A percentile compares a stretch with the other conserved stretches of the same genome.
Conservation (phyloP, 2,329 filamentous ascomycete species). For the Sporothrix inflata region DNA sequence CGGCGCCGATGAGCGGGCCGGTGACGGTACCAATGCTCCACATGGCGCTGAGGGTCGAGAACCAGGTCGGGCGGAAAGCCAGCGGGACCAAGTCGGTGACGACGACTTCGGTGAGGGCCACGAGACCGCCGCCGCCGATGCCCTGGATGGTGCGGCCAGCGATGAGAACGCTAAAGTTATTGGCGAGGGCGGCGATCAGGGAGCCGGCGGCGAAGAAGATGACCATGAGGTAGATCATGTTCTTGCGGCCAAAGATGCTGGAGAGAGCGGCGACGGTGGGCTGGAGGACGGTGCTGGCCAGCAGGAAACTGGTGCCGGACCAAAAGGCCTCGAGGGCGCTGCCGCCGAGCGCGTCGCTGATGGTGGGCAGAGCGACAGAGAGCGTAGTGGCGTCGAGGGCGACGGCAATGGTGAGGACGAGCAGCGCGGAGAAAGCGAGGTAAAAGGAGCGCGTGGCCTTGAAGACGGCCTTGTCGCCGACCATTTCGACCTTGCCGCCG, state of each 20-base stretch:
- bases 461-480: conserved; percentile 37
- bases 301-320: conserved; percentile 71
- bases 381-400: conserved; percentile 69
- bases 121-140: conserved; percentile 43
- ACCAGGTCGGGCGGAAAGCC: conserved; percentile 36
- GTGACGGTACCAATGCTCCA: conserved; percentile 35
- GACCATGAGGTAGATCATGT: conserved; percentile 34
- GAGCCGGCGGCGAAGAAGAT: conserved; percentile 37
- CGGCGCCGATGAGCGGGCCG: conserved; percentile 37
- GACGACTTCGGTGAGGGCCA: conserved; percentile 43
- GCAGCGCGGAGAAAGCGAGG: conserved; percentile 55
- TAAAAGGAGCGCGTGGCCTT: conserved; percentile 45
- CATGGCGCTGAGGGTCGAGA: conserved; percentile 34
- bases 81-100: conserved; percentile 41
- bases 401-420: conserved; percentile 62
- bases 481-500: conserved; percentile 33
- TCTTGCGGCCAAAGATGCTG: conserved; percentile 35
- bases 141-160: conserved; percentile 44
- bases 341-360: conserved; percentile 55
- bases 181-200: conserved; percentile 39
- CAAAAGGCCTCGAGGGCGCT: conserved; percentile 67
- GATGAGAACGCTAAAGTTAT: conserved; percentile 40
- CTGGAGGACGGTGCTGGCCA: conserved; percentile 64
- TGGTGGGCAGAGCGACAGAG: conserved; percentile 60
- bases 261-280: conserved; percentile 46